Base-by-base conservation (phyloP, 768 basidiomycete genomes). In the Psilocybe subaeruginosa region DNA sequence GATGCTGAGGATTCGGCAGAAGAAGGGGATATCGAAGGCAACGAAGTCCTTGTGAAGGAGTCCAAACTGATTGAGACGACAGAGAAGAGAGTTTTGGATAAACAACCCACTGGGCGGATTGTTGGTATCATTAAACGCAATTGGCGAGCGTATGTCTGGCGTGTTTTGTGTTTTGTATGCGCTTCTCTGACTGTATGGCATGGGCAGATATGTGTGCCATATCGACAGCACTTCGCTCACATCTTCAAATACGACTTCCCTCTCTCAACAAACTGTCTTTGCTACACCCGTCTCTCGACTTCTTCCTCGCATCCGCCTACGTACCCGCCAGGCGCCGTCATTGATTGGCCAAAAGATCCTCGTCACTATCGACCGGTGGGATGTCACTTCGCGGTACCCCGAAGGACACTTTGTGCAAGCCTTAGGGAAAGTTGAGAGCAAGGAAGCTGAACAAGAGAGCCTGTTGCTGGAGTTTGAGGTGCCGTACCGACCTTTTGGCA, bases 361-460 rank as follows among this genome's bases (percentile, higher is more conserved):
- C 27, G 94, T 99, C 46, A 90, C 93, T 2, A 93, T 99, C 67
- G 97, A 99, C 71, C 81, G 89, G 45, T 99, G 97, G 97, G 89
- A 92, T 29, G 76, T 79, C 4, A 90, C 87, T 8, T 94, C 92
- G 1, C 84, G 94, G 17, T 97, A 98, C 70, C 97, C 97, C 0
- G 96, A 98, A 68, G 97, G 97, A 0, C 97, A 99, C 71, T 94
- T 99, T 64, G 96, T 99, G 19, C 87, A 97, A 45, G 87, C 94
- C 0, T 82, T 99, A 0, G 97, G 97, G 2, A 87, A 86, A 68
- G 93, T 88, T 0, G 97, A 95, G 69, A 92, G 91, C 72, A 97
- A 98, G 73, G 95, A 97, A 72, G 96, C 96, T 0, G 97, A 99
- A 69, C 91, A 95, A 71, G 97, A 99, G 74, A 93, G 92, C 71